phyloP scores from a whole-genome alignment of 2,329 filamentous ascomycete genomes.

The Colletotrichum destructivum region DNA sequence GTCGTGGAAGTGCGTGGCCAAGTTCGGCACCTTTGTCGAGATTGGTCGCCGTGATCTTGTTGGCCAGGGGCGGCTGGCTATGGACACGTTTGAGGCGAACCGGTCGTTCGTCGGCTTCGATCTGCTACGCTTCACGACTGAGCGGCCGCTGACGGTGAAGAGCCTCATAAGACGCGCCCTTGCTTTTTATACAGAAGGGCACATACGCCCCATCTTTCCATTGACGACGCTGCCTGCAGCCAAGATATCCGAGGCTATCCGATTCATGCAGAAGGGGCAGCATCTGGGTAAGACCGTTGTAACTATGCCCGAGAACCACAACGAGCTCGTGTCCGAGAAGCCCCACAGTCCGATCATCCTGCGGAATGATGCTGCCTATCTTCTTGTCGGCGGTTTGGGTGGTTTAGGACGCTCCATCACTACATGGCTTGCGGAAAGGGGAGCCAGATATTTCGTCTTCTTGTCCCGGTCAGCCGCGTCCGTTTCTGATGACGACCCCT shows the following conservation, averaged over 20 bases:
- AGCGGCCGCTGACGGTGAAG: background rate
- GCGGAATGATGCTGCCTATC: constrained; percentile 40
- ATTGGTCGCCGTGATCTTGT: constrained; percentile 61
- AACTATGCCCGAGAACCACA: constrained; percentile 36
- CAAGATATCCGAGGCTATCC: constrained; percentile 56
- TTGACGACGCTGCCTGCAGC: constrained; percentile 43
- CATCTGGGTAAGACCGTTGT: constrained; percentile 64
- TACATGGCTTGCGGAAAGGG: constrained; percentile 49
- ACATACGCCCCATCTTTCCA: background rate
- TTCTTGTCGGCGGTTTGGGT: constrained; percentile 51
- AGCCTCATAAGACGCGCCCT: background rate
- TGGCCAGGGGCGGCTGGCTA: constrained; percentile 58
- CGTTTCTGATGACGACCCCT: constrained; percentile 29
- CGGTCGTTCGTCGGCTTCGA: constrained; percentile 54
- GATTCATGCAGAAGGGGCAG: constrained; percentile 58
- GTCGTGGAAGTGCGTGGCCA: constrained; percentile 61
- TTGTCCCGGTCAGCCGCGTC: constrained; percentile 46
- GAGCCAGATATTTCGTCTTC: constrained; percentile 47
- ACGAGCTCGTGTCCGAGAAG: background rate
- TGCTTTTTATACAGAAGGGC: background rate
- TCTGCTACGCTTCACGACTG: constrained; percentile 33
- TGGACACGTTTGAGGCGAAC: constrained; percentile 59
- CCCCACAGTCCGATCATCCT: background rate
- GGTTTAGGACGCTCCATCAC: constrained; percentile 49
- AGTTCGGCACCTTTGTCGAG: constrained; percentile 61